These are phyloP conservation scores for Danielia reshetovae DNA, from an alignment of 805 yeast genomes.

Conservation along the genomic window DNA sequence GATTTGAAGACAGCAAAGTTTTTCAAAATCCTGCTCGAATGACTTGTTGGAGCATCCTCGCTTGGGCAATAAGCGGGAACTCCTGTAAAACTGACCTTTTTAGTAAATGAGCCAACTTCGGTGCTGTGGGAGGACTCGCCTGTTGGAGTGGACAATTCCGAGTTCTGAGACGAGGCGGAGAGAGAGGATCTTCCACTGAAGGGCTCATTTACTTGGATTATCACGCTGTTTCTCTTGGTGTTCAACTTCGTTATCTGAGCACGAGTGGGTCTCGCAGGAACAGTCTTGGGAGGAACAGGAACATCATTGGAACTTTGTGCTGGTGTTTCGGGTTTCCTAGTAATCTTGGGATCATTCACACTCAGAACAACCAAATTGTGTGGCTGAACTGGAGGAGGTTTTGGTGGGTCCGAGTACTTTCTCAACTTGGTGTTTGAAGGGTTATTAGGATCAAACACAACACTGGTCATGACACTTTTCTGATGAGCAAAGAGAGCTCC, in stretches of 20 bases:
- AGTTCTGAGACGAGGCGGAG: not conserved
- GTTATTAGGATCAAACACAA: constrained; percentile 37
- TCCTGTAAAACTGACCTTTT: constrained; percentile 50
- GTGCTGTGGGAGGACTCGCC: not conserved
- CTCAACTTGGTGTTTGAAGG: constrained; percentile 22
- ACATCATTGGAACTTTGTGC: not conserved
- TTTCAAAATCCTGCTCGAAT: constrained; percentile 31
- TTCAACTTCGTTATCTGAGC: constrained; percentile 14
- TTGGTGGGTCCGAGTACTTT: constrained; percentile 5
- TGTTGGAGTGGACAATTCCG: constrained; percentile 9
- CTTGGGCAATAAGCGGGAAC: constrained; percentile 48
- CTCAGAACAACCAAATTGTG: too few relatives aligned
- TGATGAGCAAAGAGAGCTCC: constrained; percentile 38
- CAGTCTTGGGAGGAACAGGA: not conserved
- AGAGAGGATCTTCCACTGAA: constrained; percentile 2
- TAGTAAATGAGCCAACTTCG: constrained; percentile 14
- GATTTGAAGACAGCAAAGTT: constrained; percentile 35
- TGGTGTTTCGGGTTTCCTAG: not conserved
- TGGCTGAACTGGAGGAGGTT: not conserved
- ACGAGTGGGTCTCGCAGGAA: constrained; percentile 4
- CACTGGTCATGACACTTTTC: constrained; percentile 31
- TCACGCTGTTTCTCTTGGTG: constrained; percentile 26
- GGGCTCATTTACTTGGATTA: constrained; percentile 12
- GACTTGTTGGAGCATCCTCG: constrained; percentile 52
- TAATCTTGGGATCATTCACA: not conserved